Base-by-base conservation (phyloP, 495 filamentous ascomycete species). In the Tuber calosporum region DNA sequence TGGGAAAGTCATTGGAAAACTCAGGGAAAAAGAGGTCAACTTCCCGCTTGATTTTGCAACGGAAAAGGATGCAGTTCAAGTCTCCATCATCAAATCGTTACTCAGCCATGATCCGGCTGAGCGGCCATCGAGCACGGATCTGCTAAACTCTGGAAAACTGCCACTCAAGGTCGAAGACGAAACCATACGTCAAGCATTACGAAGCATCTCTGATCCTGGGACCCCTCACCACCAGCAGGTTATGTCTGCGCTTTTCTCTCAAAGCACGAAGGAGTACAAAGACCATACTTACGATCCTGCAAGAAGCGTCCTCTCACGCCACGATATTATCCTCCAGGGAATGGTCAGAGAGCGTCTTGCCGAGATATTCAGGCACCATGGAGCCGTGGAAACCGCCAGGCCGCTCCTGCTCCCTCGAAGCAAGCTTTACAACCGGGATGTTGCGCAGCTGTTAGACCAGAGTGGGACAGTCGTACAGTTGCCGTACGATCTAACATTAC, bases 111-210 rank as follows among this genome's bases (percentile, higher is more conserved):
- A 87, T 68, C 92, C 94, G 4, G 89, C 88, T 71, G 87, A 93
- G 78, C 89, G 95, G 3, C 95, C 95, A 3, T 92, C 90, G n/a
- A 93, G 92, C 71, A 82, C 86, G 5, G 95, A 97, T 69, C 89
- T 99, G 36, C 86, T 99, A 8, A 88, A 91, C 69, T 93, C 93
- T 79, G 94, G 93, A 19, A 92, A 93, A 78, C 86, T 99, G 30
- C 95, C 95, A 22, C 85, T 96, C 5, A 91, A 93, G 79, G 91
- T 96, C 81, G 93, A 98, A 83, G 93, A 95, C 79, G 93, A 97
- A 82, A 92, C 91, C 1, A 92, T 97, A 73, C 86, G 92, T 69
- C 87, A 91, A 69, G 91, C 92, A 2, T 87, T 97, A 43, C 89
- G 91, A 72, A 90, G 91, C 69, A 82, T 98, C 30, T 90, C 91